phyloP scores from a whole-genome alignment of 169 alveolate genomes.

The Plasmodium falciparum region DNA sequence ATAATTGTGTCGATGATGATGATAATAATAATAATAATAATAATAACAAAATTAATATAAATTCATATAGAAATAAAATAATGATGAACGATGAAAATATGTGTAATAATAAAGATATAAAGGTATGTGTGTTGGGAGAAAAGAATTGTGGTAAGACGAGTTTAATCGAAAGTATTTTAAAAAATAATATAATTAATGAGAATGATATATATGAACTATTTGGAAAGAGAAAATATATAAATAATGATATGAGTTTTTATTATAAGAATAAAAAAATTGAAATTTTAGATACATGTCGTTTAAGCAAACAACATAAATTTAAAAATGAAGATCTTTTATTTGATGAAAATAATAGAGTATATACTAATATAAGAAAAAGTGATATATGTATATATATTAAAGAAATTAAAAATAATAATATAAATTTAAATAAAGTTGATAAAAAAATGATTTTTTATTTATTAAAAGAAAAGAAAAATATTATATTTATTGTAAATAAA shows the following conservation, averaged over 20 bases:
- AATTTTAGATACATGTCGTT: slow-evolving; percentile 60
- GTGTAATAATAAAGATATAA: slow-evolving; percentile 9
- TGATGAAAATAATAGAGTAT: slow-evolving; percentile 30
- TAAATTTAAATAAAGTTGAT: slow-evolving; percentile 38
- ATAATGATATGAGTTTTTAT: slow-evolving; percentile 23
- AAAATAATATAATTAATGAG: slow-evolving; percentile 37
- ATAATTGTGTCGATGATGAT: background rate
- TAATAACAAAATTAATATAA: background rate
- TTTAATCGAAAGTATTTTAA: slow-evolving; percentile 40
- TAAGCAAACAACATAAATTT: slow-evolving; percentile 62
- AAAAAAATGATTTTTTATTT: slow-evolving; percentile 65
- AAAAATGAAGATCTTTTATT: slow-evolving; percentile 24
- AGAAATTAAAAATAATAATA: slow-evolving; percentile 48
- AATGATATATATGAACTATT: slow-evolving; percentile 35
- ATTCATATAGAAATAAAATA: background rate
- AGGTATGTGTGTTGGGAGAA: slow-evolving; percentile 66
- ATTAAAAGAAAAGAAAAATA: slow-evolving; percentile 54
- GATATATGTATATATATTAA: slow-evolving; percentile 59
- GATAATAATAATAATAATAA: no score
- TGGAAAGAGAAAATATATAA: slow-evolving; percentile 63
- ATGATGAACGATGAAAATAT: background rate
- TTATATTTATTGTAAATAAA: slow-evolving; percentile 37
- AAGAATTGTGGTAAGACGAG: slow-evolving; percentile 65
- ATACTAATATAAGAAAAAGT: slow-evolving; percentile 39
- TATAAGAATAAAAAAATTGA: slow-evolving; percentile 29